Evolutionary conservation across 1,139 yeast genomes (phyloP).

Genomic region (Yarrowia galli): DNA sequence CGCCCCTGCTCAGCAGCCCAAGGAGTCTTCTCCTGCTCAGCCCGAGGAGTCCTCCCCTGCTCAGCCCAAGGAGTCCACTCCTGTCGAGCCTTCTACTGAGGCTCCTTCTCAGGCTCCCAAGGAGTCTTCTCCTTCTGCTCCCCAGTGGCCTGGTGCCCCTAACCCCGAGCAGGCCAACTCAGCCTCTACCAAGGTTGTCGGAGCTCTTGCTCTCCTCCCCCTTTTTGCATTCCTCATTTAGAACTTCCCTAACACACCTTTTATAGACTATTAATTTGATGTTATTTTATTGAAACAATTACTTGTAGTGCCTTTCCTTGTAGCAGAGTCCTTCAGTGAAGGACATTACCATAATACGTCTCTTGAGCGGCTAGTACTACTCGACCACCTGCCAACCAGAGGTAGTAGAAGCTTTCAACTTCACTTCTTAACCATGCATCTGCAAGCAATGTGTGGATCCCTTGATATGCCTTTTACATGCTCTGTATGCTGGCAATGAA

Average conservation of each 20-base stretch:
- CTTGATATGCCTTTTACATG: too few species aligned
- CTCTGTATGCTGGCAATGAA: too few species aligned
- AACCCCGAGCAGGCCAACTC: constrained; percentile 36
- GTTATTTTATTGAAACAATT: neutral
- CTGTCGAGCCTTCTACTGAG: neutral
- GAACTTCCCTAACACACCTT: neutral
- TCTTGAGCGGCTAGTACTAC: too few species aligned
- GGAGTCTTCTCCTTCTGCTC: constrained; percentile 1
- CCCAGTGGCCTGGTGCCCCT: constrained; percentile 8
- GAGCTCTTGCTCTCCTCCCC: constrained; percentile 30
- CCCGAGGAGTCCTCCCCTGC: neutral
- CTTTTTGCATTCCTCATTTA: constrained; percentile 29
- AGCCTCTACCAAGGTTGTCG: constrained; percentile 14
- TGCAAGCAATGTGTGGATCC: too few species aligned
- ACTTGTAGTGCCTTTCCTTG: too few species aligned
- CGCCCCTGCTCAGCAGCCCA: neutral
- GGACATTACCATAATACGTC: too few species aligned
- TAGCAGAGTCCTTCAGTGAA: too few species aligned
- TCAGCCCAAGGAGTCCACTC: constrained; percentile 1
- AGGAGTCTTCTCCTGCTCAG: constrained; percentile 8
- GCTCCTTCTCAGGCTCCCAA: neutral
- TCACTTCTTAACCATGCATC: too few species aligned
- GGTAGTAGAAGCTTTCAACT: too few species aligned
- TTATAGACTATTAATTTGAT: constrained; percentile 22
- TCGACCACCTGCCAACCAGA: too few species aligned